Conservation (phyloP, 192 early-diverging fungal species). For the Tieghemiomyces parasiticus region DNA sequence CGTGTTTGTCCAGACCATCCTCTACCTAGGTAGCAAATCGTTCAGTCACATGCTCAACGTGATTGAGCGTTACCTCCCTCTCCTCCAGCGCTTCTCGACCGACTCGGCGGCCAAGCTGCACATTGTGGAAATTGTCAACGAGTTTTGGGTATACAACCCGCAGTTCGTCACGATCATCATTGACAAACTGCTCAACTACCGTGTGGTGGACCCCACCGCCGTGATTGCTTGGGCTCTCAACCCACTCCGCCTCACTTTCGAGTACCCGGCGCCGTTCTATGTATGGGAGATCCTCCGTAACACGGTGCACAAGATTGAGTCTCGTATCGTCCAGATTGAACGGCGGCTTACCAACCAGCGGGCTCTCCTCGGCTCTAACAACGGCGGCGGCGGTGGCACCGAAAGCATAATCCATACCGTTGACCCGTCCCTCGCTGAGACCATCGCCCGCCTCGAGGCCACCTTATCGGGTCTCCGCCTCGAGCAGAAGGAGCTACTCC, state of each 20-base stretch:
- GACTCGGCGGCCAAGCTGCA: slow-evolving; percentile 48
- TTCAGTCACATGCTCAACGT: slow-evolving; percentile 89
- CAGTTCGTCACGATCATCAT: slow-evolving; percentile 86
- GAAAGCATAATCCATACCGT: not conserved
- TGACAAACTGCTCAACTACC: slow-evolving; percentile 92
- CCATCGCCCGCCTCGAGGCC: not conserved
- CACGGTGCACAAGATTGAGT: slow-evolving; percentile 71
- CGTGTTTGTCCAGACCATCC: slow-evolving; percentile 64
- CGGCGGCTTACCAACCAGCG: not conserved
- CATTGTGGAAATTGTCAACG: slow-evolving; percentile 57
- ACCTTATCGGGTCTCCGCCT: not conserved
- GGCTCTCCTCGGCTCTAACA: not conserved
- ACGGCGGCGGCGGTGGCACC: not conserved
- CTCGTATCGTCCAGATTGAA: slow-evolving; percentile 36
- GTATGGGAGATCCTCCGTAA: slow-evolving; percentile 79
- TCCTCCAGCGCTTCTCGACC: slow-evolving; percentile 22
- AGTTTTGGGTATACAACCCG: slow-evolving; percentile 80
- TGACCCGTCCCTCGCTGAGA: not conserved
- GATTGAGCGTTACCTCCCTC: slow-evolving; percentile 59
- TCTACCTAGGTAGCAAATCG: slow-evolving; percentile 80
- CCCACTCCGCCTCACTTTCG: slow-evolving; percentile 15
- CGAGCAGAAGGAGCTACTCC: slow-evolving; percentile 4
- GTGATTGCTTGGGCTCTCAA: slow-evolving; percentile 71
- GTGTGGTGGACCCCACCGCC: slow-evolving; percentile 69
- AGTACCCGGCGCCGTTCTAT: slow-evolving; percentile 34